Percentiles rank a stretch among this genome's conserved stretches.
Conservation (phyloP, 2,329 filamentous ascomycete species). For the Sporothrix pallida region DNA sequence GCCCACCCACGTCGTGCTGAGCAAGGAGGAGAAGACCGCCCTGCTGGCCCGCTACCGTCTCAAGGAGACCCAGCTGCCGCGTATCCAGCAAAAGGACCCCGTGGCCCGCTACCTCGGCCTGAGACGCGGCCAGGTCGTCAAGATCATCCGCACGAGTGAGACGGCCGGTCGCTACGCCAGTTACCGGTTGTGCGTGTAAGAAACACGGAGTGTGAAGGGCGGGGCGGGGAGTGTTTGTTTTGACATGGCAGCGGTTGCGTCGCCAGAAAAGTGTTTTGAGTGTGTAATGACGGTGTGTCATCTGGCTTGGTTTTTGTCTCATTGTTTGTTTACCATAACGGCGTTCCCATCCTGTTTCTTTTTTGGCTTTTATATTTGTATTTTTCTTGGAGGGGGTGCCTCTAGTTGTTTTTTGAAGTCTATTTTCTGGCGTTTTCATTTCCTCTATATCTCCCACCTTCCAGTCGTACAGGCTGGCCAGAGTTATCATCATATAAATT, state of each 20-base stretch:
- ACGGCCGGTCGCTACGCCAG: slow-evolving; percentile 96
- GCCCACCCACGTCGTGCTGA: slow-evolving; percentile 89
- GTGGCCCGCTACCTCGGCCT: slow-evolving; percentile 91
- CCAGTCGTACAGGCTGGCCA: background rate
- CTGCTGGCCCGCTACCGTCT: slow-evolving; percentile 88
- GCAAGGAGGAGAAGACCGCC: slow-evolving; percentile 84
- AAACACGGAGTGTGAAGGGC: background rate
- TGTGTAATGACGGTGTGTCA: background rate
- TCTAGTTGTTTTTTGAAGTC: background rate
- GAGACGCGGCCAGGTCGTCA: slow-evolving; percentile 91
- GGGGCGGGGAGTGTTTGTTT: background rate
- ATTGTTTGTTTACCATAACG: slow-evolving; percentile 22
- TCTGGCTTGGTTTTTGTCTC: slow-evolving; percentile 9
- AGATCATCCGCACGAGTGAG: slow-evolving; percentile 95
- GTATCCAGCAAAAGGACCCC: slow-evolving; percentile 89
- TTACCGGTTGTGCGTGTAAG: slow-evolving; percentile 75
- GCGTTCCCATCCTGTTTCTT: slow-evolving; percentile 23
- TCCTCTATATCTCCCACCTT: background rate
- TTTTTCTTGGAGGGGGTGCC: background rate
- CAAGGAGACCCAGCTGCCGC: slow-evolving; percentile 95
- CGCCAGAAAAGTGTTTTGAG: no score
- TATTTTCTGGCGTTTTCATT: slow-evolving; percentile 14
- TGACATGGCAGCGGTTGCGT: background rate
- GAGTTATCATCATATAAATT: background rate
- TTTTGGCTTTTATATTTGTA: background rate